Evolutionary conservation across 805 yeast species (phyloP).

Genomic region (Nematodospora valgi): DNA sequence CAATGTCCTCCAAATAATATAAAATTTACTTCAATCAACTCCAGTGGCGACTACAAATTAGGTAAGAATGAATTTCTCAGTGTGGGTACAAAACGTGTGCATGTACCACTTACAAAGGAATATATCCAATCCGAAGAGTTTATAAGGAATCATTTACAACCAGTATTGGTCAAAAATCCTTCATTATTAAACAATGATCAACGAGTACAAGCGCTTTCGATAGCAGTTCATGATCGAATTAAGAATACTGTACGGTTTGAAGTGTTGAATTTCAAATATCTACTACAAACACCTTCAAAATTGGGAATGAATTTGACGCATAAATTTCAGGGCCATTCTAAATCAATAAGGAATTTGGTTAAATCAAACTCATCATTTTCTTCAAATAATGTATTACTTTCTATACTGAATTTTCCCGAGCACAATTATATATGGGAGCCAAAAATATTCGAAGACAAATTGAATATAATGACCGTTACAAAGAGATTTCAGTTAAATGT

Average conservation of each 20-base stretch:
- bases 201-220: slow-evolving; percentile 10
- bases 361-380: slow-evolving; percentile 48
- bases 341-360: slow-evolving; percentile 65
- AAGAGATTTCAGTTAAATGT: slow-evolving; percentile 31
- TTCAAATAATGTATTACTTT: slow-evolving; percentile 27
- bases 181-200: slow-evolving; percentile 11
- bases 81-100: neutral
- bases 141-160: slow-evolving; percentile 11
- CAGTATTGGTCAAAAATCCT: slow-evolving; percentile 15
- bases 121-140: slow-evolving; percentile 14
- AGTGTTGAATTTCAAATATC: slow-evolving; percentile 13
- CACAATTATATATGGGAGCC: slow-evolving; percentile 45
- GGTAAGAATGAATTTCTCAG: slow-evolving; percentile 14
- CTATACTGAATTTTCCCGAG: slow-evolving; percentile 35
- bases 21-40: slow-evolving; percentile 33
- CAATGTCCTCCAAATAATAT: slow-evolving; percentile 55
- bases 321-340: slow-evolving; percentile 81
- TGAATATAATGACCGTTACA: slow-evolving; percentile 27
- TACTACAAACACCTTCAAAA: slow-evolving; percentile 5
- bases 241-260: slow-evolving; percentile 32
- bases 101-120: slow-evolving; percentile 3
- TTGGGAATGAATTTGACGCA: slow-evolving; percentile 23
- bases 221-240: slow-evolving; percentile 35
- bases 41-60: slow-evolving; percentile 10
- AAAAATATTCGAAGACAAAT: slow-evolving; percentile 18